Conservation (phyloP, 306 rosid genomes). For the apple (Malus domestica) region DNA sequence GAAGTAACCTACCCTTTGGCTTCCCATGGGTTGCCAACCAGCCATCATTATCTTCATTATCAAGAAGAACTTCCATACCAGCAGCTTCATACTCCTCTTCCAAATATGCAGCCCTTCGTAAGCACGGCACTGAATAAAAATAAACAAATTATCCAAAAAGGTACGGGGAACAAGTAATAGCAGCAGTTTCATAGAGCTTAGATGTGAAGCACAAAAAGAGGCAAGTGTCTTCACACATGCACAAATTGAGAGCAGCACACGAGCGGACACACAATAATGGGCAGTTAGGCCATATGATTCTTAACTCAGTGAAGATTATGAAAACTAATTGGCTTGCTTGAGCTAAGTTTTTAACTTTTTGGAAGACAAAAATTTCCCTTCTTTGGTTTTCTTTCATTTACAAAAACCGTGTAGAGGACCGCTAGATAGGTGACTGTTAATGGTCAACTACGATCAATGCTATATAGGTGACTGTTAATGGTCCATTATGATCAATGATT, state of each 20-base stretch:
- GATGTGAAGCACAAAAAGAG: neutral
- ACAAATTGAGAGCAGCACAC: neutral
- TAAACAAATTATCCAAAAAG: neutral
- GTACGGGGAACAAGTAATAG: neutral
- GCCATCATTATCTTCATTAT: conserved; percentile 87
- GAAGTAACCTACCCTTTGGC: conserved; percentile 59
- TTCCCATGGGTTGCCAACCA: conserved; percentile 97
- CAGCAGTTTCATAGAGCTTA: neutral
- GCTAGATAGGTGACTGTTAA: neutral
- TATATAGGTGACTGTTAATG: no score
- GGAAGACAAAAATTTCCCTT: neutral
- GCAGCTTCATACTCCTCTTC: conserved; percentile 99
- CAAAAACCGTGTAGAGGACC: neutral
- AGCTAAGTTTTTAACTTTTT: neutral
- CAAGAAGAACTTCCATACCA: conserved; percentile 87
- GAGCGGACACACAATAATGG: neutral
- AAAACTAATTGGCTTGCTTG: neutral
- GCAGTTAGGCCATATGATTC: neutral
- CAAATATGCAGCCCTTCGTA: conserved; percentile 79
- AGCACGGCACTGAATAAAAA: conserved; percentile 71
- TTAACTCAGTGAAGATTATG: neutral
- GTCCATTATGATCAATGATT: neutral
- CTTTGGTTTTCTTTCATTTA: neutral
- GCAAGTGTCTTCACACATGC: neutral
- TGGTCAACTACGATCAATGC: no score